Evolutionary conservation across 306 rosid genomes (phyloP).

Genomic region (Echinosophora koreensis): DNA sequence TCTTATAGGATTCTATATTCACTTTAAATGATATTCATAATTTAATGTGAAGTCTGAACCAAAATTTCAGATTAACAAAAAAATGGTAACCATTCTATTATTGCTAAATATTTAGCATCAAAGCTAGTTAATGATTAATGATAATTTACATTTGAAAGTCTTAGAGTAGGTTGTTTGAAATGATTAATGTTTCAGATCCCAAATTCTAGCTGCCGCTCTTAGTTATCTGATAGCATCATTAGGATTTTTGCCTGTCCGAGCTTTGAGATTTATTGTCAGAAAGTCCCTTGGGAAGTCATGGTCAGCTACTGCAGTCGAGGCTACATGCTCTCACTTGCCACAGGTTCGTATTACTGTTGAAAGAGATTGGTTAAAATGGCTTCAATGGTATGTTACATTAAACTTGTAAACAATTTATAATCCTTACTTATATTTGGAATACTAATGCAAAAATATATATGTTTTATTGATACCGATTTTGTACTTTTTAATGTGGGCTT

Average conservation of each 20-base stretch:
- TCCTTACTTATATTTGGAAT: slow-evolving; percentile 25
- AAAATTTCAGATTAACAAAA: slow-evolving; percentile 3
- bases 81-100: slow-evolving; percentile 27
- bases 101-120: slow-evolving; percentile 28
- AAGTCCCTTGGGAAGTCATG: slow-evolving; percentile 74
- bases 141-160: slow-evolving; percentile 30
- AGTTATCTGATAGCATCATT: slow-evolving; percentile 63
- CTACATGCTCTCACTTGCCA: slow-evolving; percentile 83
- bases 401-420: slow-evolving; percentile 21
- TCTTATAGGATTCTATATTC: slow-evolving; percentile 4
- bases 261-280: slow-evolving; percentile 64
- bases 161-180: slow-evolving; percentile 25
- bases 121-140: slow-evolving; percentile 2
- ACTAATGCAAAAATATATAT: slow-evolving; percentile 8
- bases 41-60: slow-evolving; percentile 15
- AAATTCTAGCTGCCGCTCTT: slow-evolving; percentile 55
- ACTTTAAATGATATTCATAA: slow-evolving; percentile 2
- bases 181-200: slow-evolving; percentile 65
- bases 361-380: not conserved
- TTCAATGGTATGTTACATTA: slow-evolving; percentile 31
- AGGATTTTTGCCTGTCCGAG: slow-evolving; percentile 69
- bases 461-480: slow-evolving; percentile 15
- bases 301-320: slow-evolving; percentile 81
- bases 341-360: slow-evolving; percentile 61
- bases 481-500: slow-evolving; percentile 15